Evolutionary conservation across 352 stramenopile species (phyloP), one percentile per base, ranked within the genome.

Genomic region (Blastocystis sp.): DNA sequence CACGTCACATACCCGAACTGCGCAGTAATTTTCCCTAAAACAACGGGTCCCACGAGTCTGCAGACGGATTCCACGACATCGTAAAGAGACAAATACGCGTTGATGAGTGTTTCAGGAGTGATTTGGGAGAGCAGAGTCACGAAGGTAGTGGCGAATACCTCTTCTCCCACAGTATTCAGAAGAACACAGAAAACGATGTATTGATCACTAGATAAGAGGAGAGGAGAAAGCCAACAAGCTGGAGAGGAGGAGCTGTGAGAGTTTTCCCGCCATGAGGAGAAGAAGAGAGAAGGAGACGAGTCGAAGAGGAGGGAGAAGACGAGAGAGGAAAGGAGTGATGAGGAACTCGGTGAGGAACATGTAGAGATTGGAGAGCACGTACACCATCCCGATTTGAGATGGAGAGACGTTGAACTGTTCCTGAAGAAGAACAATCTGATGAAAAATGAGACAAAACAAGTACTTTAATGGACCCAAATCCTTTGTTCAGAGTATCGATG

Each of bases 311-410:
- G 23, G 68, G n/a, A 47, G 5, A 45, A 26, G 20, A 18, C 73
- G 45, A 0, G 73, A 66, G 1, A 64, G 23, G 20, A 84, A 20
- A 3, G 73, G 73, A 55, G 73, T 66, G 56, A 84, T 45, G 50
- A 84, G 3, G 23, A 64, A 84, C 50, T 84, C 73, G 15, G 73
- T 84, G 73, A 84, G 5, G 26, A 84, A 84, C 73, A 84, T 84
- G 50, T 39, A 84, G 20, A 84, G 50, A 41, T 84, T 84, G 18
- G 47, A 66, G 41, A 66, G 29, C 8, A 84, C 73, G 41, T 50
- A 84, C 9, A 84, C 50, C 1, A 64, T 29, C n/a, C 73, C 73
- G 50, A 84, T 84, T 15, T 64, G n/a, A 23, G 59, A 53, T 7
- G 73, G 73, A 26, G 73, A 69, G n/a, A 66, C 73, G 50, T 84